Base-by-base conservation (phyloP, 805 yeast genomes). In the Yarrowia sp. region DNA sequence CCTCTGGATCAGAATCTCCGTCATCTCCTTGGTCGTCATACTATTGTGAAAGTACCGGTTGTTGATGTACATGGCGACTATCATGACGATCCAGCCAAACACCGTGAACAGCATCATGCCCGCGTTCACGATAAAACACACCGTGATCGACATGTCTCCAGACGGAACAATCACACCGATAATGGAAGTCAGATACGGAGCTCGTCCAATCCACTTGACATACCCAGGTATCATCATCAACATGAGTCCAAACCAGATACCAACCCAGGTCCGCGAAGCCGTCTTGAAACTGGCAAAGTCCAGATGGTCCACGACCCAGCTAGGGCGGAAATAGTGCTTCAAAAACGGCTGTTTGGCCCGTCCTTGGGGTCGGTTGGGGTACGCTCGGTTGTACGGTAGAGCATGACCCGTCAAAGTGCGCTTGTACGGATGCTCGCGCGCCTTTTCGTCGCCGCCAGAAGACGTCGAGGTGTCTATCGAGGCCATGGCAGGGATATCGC, bases 211-310 rank as follows among this genome's bases (percentile, higher is more conserved):
- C 64, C 64, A 58, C 32, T n/a, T 26, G 16, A 16, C 22, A 10
- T 36, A 58, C 8, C 40, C 64, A 5, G 64, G 64, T 9, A 58
- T 58, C 48, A 43, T 58, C 64, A 58, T 58, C 26, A 58, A 11
- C 50, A 58, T 41, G 49, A 58, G 43, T 11, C 64, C 64, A 16
- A 58, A 32, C 48, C 48, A 42, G 40, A 42, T 42, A 2, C 50
- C 49, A 10, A 58, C 26, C 64, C 64, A 58, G 0, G 64, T 41
- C 32, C 64, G 14, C 4, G 35, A n/a, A 41, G 49, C 64, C 16
- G 12, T 42, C 14, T 58, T 42, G 50, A 58, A 42, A 16, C 41
- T 32, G 41, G 40, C 41, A 11, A 42, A 36, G 19, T 58, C 49
- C 9, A 58, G 50, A 3, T 42, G 64, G 16, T 58, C 50, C 36